phyloP scores from a whole-genome alignment of 1,284 basidiomycete genomes.

The Fomitopsis schrenkii region DNA sequence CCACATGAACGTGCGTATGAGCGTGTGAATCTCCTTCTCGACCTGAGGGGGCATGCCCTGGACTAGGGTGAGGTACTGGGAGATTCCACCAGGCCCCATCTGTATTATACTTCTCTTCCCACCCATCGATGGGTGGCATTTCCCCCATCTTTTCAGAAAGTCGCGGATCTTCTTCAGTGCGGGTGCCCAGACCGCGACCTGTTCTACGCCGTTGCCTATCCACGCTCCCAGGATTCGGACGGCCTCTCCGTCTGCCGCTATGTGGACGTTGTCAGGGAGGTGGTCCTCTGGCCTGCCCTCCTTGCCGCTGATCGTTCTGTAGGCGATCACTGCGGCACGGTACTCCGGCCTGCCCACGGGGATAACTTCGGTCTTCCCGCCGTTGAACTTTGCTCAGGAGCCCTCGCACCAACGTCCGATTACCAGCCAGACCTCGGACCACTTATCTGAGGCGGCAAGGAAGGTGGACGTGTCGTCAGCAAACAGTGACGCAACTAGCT shows the following conservation, averaged over 20 bases:
- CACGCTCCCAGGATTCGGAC: conserved; percentile 23
- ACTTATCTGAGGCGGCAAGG: conserved; percentile 2
- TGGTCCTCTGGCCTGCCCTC: neutral
- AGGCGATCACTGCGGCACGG: neutral
- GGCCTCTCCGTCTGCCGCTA: conserved; percentile 20
- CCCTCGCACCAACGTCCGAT: neutral
- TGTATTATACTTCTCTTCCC: conserved; percentile 18
- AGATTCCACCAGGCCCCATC: conserved; percentile 16
- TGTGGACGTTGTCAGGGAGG: conserved; percentile 6
- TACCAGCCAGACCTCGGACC: neutral
- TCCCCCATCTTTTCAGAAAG: conserved; percentile 16
- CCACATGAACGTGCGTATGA: neutral
- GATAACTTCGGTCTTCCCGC: no score
- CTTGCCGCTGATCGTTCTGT: neutral
- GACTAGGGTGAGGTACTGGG: conserved; percentile 8
- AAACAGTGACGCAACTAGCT: no score
- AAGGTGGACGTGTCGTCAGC: conserved; percentile 9
- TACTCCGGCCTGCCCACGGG: neutral
- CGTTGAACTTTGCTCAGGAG: conserved; percentile 1
- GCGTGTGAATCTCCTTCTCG: neutral
- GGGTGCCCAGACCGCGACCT: conserved; percentile 15
- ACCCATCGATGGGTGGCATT: conserved; percentile 10
- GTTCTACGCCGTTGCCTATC: neutral
- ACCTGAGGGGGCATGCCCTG: conserved; percentile 19
- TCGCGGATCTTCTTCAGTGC: conserved; percentile 14